Percentiles rank a stretch among this genome's conserved stretches.
Conservation (phyloP, 495 filamentous ascomycete species). For the Bathelium albidoporum region DNA sequence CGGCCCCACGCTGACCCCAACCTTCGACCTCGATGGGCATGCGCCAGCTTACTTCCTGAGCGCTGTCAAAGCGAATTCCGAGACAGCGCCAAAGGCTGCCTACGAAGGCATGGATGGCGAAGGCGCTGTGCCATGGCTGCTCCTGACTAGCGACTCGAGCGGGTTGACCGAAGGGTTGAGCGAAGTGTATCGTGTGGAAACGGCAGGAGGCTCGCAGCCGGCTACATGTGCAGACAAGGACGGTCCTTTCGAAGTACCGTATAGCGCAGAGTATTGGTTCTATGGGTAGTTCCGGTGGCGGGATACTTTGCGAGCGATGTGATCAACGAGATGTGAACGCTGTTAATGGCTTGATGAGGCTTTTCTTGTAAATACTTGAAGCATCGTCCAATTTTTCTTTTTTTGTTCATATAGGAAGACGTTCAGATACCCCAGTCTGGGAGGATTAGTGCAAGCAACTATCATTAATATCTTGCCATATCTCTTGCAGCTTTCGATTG, state of each 20-base stretch:
- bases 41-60: not conserved
- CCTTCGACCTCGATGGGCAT: constrained; percentile 11
- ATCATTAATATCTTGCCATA: no score
- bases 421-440: no score
- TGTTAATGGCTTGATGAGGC: not conserved
- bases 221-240: constrained; percentile 5
- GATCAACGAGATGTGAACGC: not conserved
- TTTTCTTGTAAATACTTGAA: not conserved
- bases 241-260: constrained; percentile 4
- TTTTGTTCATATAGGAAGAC: no score
- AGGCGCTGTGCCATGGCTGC: constrained; percentile 18
- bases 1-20: constrained; percentile 6
- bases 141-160: constrained; percentile 1
- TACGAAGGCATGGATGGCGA: constrained; percentile 6
- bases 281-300: constrained; percentile 6
- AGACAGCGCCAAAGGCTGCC: constrained; percentile 6
- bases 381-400: no score
- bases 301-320: not conserved
- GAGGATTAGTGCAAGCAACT: no score
- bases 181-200: constrained; percentile 18
- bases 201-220: constrained; percentile 13
- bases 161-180: constrained; percentile 6
- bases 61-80: constrained; percentile 5
- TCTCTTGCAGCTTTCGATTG: no score
- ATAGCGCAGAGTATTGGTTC: constrained; percentile 22